Evolutionary conservation across 169 alveolate species (phyloP).

Genomic region (Perkinsus chesapeaki): DNA sequence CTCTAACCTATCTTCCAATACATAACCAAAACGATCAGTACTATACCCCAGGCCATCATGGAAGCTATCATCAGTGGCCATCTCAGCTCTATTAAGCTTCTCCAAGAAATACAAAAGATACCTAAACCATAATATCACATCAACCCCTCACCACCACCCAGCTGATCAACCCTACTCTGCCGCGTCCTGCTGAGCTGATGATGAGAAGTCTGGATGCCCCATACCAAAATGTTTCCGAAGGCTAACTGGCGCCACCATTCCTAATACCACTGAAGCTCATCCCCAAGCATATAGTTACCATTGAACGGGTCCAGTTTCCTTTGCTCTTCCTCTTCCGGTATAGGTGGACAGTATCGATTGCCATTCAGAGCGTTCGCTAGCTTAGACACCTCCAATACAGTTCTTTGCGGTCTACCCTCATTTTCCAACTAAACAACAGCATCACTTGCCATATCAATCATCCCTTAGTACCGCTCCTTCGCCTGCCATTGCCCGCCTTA

Average conservation of each 20-base stretch:
- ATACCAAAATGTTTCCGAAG: conserved; percentile 8
- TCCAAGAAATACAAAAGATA: background rate
- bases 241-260: background rate
- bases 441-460: background rate
- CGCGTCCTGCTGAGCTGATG: conserved; percentile 56
- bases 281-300: background rate
- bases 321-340: background rate
- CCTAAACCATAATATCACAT: background rate
- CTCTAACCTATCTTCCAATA: background rate
- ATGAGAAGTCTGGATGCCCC: conserved; percentile 43
- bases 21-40: background rate
- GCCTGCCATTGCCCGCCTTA: background rate
- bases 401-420: background rate
- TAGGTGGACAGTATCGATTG: background rate
- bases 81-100: background rate
- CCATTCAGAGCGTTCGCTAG: background rate
- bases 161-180: conserved; percentile 25
- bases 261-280: background rate
- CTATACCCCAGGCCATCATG: background rate
- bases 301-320: background rate
- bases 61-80: background rate
- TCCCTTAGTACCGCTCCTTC: background rate
- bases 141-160: background rate
- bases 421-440: background rate
- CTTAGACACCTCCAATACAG: background rate